These are phyloP conservation scores for Scenedesmus sp. DNA, from an alignment of 163 green algal species.

Conservation along the genomic window DNA sequence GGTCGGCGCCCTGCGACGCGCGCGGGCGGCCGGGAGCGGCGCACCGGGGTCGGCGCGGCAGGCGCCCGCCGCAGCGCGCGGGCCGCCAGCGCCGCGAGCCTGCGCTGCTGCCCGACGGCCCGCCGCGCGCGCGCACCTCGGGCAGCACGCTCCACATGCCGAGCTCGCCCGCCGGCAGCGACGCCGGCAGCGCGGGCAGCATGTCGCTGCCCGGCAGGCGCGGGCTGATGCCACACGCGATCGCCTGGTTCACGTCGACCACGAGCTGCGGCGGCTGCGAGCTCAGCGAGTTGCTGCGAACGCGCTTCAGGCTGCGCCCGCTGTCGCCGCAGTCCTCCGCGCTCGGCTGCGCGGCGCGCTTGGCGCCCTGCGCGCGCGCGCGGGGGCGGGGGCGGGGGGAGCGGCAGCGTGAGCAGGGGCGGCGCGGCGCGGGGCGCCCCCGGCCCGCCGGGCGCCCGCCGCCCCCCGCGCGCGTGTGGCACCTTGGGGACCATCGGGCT, in stretches of 20 bases:
- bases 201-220: conserved; percentile 6
- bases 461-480: too few relatives aligned
- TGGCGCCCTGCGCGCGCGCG: conserved; percentile 12
- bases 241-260: neutral
- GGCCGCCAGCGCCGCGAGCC: neutral
- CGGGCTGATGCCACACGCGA: conserved; percentile 13
- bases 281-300: conserved; percentile 20
- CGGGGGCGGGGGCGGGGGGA: too few relatives aligned
- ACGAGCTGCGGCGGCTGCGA: conserved; percentile 10
- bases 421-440: too few relatives aligned
- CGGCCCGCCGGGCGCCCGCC: too few relatives aligned
- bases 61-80: neutral
- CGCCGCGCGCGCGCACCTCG: conserved; percentile 6
- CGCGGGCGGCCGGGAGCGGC: too few relatives aligned
- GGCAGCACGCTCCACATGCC: conserved; percentile 25
- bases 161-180: neutral
- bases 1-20: conserved; percentile 20
- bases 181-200: neutral
- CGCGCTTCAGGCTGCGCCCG: conserved; percentile 19
- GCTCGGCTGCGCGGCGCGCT: neutral
- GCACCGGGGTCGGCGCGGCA: too few relatives aligned
- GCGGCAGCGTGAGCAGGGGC: too few relatives aligned
- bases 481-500: conserved; percentile 28
- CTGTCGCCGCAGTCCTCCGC: conserved; percentile 22
- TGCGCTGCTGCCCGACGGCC: neutral